Conservation (phyloP, 768 basidiomycete species). For the Amanita fuliginea region DNA sequence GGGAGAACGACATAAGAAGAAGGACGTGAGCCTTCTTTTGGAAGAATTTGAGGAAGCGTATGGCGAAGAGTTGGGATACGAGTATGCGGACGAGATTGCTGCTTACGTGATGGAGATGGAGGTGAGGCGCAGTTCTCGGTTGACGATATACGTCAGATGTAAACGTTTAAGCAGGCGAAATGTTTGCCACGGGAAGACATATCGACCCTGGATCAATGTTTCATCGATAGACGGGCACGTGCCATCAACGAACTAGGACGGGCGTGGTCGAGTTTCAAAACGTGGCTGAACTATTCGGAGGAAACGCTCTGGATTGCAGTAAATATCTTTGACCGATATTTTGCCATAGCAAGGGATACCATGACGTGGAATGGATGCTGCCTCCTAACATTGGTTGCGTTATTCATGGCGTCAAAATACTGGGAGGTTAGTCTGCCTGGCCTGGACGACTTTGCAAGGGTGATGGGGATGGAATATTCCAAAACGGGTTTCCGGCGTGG, state of each 20-base stretch:
- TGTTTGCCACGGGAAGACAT: neutral
- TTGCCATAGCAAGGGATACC: neutral
- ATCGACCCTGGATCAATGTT: neutral
- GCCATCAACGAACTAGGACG: neutral
- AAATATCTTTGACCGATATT: conserved; percentile 1
- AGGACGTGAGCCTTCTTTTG: neutral
- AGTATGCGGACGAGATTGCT: conserved; percentile 2
- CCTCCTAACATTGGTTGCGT: neutral
- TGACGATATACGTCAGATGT: neutral
- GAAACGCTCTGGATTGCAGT: conserved; percentile 2
- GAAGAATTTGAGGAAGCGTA: conserved; percentile 3
- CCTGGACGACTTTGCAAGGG: neutral
- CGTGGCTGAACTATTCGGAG: neutral
- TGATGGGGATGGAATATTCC: neutral
- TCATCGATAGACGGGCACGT: neutral
- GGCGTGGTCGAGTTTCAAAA: neutral
- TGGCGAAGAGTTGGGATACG: neutral
- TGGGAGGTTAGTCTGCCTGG: neutral
- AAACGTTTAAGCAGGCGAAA: neutral
- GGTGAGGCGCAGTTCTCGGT: neutral
- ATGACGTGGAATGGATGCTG: neutral
- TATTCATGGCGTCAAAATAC: conserved; percentile 1
- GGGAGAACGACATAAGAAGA: neutral
- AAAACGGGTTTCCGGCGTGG: neutral
- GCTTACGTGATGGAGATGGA: conserved; percentile 3